A percentile compares a stretch with the other conserved stretches of the same genome.
phyloP scores from a whole-genome alignment of 805 yeast species.

The Wickerhamiella vanderwaltii region DNA sequence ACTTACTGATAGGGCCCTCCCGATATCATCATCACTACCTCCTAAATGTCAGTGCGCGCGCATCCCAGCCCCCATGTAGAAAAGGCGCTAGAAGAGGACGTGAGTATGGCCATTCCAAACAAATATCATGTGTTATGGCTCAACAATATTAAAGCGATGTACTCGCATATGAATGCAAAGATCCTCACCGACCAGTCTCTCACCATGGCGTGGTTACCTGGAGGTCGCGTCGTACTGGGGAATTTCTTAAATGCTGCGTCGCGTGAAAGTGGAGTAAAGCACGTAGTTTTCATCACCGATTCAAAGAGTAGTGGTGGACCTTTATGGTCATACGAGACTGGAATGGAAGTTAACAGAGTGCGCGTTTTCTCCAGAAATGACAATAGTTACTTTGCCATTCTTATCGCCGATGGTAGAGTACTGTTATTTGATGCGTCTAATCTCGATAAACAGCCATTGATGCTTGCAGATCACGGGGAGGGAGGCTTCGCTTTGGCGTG shows the following conservation, averaged over 20 bases:
- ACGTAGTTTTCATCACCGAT: background rate
- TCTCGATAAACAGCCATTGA: background rate
- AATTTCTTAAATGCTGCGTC: background rate
- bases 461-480: background rate
- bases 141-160: background rate
- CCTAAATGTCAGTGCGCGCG: too few species aligned
- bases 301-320: background rate
- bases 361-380: slow-evolving; percentile 1
- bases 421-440: background rate
- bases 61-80: too few species aligned
- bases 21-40: too few species aligned
- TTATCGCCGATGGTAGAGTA: background rate
- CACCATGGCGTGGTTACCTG: background rate
- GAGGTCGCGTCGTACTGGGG: background rate
- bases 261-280: background rate
- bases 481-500: slow-evolving; percentile 3
- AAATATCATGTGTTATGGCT: too few species aligned
- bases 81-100: too few species aligned
- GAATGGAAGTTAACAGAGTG: background rate
- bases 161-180: background rate
- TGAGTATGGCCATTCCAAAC: too few species aligned
- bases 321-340: background rate
- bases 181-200: background rate
- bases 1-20: too few species aligned
- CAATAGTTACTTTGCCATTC: background rate